Evolutionary conservation across 2,329 filamentous ascomycete species (phyloP), one percentile per base, ranked within the genome.

Genomic region (Apiospora saccharicola): DNA sequence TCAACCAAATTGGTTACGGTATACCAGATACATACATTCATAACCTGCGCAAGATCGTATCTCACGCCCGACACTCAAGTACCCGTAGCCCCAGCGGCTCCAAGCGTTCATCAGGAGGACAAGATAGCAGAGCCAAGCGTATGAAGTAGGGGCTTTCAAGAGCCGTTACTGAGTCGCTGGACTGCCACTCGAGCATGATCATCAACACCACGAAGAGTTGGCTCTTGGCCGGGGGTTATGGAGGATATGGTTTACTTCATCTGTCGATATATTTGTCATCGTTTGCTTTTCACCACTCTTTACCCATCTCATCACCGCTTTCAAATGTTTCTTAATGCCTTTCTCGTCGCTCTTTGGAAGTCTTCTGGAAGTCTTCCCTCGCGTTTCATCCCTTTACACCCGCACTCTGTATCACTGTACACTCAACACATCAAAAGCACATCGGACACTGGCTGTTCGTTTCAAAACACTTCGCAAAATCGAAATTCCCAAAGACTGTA

Each of bases 21-120:
- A 0, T 57, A 13, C 68, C 68, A 3, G 14, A 12, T 2, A 41
- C 57, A 41, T 51, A 81, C 61, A 72, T 78, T 24, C 73, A 75
- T 22, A 79, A 80, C 44, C 77, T 83, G 70, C 72, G 78, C 26
- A 72, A 74, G 4, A 73, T 83, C 26, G 76, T 82, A 41, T 67
- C 73, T 13, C 77, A 76, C 22, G 75, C 82, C 73, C 74, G 80
- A 37, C 75, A 73, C 49, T 30, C 69, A 24, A 72, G 68, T 53
- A 41, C 71, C 53, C 26, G 71, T 19, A 73, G 74, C 12, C 46
- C 67, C 3, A 72, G 74, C 5, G 76, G 75, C 24, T 73, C 75
- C 46, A 79, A 80, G 74, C 76, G 79, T 67, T 70, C 74, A 37
- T 73, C 73, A 37, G 73, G 77, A 69, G 71, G 70, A 26, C 37